phyloP scores from a whole-genome alignment of 306 rosid species.

The Vicia sativa region DNA sequence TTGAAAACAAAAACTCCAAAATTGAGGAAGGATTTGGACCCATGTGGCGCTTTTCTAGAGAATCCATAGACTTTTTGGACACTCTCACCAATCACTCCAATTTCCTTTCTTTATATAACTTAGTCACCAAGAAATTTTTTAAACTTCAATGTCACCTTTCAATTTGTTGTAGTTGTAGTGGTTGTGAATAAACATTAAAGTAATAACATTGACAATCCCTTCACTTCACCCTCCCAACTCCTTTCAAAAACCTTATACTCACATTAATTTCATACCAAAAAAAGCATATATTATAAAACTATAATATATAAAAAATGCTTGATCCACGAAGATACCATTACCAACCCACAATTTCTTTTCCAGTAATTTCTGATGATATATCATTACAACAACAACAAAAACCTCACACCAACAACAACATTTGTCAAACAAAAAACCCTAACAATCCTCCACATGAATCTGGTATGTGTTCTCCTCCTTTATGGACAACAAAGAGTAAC shows the following conservation, averaged over 20 bases:
- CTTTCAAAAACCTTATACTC: slow-evolving; percentile 32
- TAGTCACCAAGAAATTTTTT: slow-evolving; percentile 46
- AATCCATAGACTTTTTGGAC: slow-evolving; percentile 55
- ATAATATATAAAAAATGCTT: slow-evolving; percentile 37
- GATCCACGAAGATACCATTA: slow-evolving; percentile 34
- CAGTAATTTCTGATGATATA: slow-evolving; percentile 26
- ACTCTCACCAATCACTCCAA: slow-evolving; percentile 1
- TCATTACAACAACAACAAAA: slow-evolving; percentile 6
- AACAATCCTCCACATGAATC: slow-evolving; percentile 39
- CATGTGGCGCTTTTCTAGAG: slow-evolving; percentile 29
- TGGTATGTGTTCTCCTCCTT: slow-evolving; percentile 64
- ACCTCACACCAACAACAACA: not conserved
- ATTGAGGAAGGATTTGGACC: slow-evolving; percentile 1
- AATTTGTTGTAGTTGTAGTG: not conserved
- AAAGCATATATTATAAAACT: slow-evolving; percentile 7
- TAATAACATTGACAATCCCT: slow-evolving; percentile 18
- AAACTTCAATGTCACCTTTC: slow-evolving; percentile 18
- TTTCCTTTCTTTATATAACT: slow-evolving; percentile 34
- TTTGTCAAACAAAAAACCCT: not conserved
- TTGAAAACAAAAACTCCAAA: not conserved
- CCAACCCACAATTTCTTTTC: slow-evolving; percentile 48
- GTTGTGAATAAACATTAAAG: not conserved
- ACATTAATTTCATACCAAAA: not conserved
- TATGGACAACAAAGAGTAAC: slow-evolving; percentile 55
- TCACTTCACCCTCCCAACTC: slow-evolving; percentile 33